A percentile compares a stretch with the other conserved stretches of the same genome.
Conservation (phyloP, 2,329 filamentous ascomycete species). For the Apiospora pterosperma region DNA sequence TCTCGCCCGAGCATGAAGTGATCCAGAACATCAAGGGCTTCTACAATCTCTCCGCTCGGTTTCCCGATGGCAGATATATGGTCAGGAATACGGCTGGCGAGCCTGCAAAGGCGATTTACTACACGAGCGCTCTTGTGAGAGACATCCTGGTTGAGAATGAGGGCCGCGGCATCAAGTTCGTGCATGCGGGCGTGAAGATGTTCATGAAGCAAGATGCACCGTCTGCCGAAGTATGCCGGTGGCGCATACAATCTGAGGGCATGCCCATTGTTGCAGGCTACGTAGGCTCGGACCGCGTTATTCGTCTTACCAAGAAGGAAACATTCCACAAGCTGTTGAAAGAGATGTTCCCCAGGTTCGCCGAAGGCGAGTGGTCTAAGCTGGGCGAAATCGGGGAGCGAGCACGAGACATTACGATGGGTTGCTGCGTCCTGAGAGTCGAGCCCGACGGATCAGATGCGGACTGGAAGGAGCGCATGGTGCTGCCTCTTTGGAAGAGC, state of each 20-base stretch:
- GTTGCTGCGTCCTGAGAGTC: conserved; percentile 85
- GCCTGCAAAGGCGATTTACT: conserved; percentile 94
- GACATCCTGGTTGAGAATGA: conserved; percentile 87
- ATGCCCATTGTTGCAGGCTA: conserved; percentile 89
- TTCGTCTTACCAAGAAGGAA: conserved; percentile 71
- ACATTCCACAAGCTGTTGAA: conserved; percentile 81
- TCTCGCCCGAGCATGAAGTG: conserved; percentile 70
- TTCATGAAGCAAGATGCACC: conserved; percentile 97
- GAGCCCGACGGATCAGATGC: conserved; percentile 66
- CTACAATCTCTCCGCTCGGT: conserved; percentile 79
- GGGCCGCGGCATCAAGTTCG: conserved; percentile 87
- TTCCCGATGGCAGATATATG: conserved; percentile 90
- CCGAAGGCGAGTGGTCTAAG: conserved; percentile 67
- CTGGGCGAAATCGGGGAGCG: conserved; percentile 86
- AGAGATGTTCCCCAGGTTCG: conserved; percentile 95
- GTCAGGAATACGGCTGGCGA: conserved; percentile 88
- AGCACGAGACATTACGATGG: conserved; percentile 76
- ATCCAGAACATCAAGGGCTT: conserved; percentile 76
- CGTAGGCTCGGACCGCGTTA: conserved; percentile 73
- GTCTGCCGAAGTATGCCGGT: conserved; percentile 79
- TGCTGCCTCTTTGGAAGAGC: conserved; percentile 91
- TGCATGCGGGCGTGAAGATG: conserved; percentile 97
- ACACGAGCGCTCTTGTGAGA: conserved; percentile 79
- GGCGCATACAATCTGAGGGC: conserved; percentile 94
- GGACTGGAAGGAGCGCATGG: conserved; percentile 71